Percentiles rank a stretch among this genome's conserved stretches.
Conservation (phyloP, 768 basidiomycete genomes). For the Leccinum broughii region DNA sequence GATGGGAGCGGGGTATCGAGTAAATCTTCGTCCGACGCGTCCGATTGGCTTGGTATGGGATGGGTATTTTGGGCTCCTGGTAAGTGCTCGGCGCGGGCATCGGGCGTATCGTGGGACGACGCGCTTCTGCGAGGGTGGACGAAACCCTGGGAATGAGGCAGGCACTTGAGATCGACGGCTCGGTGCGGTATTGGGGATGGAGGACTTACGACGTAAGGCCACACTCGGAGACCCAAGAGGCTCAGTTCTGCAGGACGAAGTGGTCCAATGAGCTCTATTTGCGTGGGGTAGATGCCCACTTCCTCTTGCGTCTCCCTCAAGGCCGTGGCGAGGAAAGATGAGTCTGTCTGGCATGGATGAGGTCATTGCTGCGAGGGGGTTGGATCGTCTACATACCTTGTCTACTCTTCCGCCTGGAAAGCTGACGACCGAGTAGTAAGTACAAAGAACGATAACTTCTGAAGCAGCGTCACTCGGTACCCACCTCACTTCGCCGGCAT, state of each 20-base stretch:
- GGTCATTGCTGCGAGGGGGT: background rate
- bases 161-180: background rate
- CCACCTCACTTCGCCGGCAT: conserved; percentile 84
- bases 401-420: conserved; percentile 78
- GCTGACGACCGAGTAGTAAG: conserved; percentile 37
- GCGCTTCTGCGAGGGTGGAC: conserved; percentile 18
- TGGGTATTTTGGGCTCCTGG: background rate
- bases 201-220: conserved; percentile 71
- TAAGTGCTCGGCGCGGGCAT: background rate
- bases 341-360: conserved; percentile 44
- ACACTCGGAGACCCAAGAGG: conserved; percentile 61
- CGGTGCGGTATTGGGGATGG: background rate
- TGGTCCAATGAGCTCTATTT: conserved; percentile 65
- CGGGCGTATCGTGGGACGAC: background rate
- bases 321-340: conserved; percentile 55
- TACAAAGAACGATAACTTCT: background rate
- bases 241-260: conserved; percentile 64
- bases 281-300: conserved; percentile 57
- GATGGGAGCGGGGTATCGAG: conserved; percentile 57
- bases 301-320: conserved; percentile 77
- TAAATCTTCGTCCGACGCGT: background rate
- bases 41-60: background rate
- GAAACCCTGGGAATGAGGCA: conserved; percentile 37
- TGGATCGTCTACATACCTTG: conserved; percentile 41
- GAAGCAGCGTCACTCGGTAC: conserved; percentile 8